Evolutionary conservation across 805 yeast species (phyloP), one percentile per base, ranked within the genome.

Genomic region (Phaffomyces thermotolerans): DNA sequence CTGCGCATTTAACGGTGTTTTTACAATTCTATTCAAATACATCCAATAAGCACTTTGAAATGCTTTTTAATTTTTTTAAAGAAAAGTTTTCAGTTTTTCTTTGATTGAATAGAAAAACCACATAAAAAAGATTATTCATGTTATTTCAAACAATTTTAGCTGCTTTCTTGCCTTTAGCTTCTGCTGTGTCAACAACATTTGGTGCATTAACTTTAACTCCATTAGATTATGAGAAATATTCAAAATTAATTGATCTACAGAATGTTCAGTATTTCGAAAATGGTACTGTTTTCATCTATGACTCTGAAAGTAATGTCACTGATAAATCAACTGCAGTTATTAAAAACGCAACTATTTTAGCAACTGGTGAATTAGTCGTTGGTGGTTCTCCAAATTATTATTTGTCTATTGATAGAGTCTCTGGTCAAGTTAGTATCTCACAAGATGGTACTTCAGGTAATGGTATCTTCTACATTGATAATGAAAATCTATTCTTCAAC

Each of bases 131-230:
- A 37, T 35, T 7, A n/a, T 29, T 9, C 13, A 17, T 34, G 42
- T 15, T 31, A n/a, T 31, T 31, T 5, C 8, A 17, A 31, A 31
- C 9, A 9, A 9, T 31, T n/a, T 8, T 31, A n/a, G 34, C 18
- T n/a, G 34, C 18, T 31, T 17, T 31, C 9, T 31, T 31, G 10
- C 17, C 18, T 15, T 15, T 31, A 8, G 34, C 17, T 15, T 31
- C 39, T 27, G 24, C 34, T 12, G 37, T 33, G 14, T 36, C 42
- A n/a, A 17, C 12, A 7, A 22, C 34, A 22, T 47, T 54, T 27
- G 56, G 53, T 22, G 40, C 57, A 4, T 29, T 53, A 1, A 48
- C 42, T 7, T 49, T 50, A 10, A 38, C 40, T 9, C 58, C 59
- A 2, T 7, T 55, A 12, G 54, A 53, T 36, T 53, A 53, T 25